phyloP scores from a whole-genome alignment of 2,329 filamentous ascomycete genomes.

The Phyllosticta citrichinensis region DNA sequence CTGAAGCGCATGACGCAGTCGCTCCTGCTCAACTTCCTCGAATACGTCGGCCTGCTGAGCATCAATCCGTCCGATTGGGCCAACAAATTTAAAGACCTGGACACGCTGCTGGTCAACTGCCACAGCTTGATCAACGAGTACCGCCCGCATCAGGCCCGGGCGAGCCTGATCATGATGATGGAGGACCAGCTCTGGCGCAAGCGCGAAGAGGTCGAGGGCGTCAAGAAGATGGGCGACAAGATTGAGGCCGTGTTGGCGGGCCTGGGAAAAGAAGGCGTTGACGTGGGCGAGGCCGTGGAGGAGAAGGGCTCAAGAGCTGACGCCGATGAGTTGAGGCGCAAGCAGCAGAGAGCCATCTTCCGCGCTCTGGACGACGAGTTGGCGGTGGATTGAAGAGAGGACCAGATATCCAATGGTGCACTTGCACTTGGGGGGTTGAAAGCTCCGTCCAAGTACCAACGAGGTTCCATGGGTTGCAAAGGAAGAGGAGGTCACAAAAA shows the following conservation, averaged over 20 bases:
- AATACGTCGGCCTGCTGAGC: constrained; percentile 63
- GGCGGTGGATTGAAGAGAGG: constrained; percentile 1
- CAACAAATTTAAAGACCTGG: constrained; percentile 66
- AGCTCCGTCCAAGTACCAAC: neutral
- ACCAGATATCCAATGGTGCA: neutral
- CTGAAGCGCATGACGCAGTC: constrained; percentile 75
- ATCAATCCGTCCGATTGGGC: constrained; percentile 54
- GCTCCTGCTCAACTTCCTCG: constrained; percentile 78
- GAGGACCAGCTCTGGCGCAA: constrained; percentile 69
- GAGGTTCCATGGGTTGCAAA: neutral
- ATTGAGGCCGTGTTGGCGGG: constrained; percentile 64
- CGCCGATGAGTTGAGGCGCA: neutral
- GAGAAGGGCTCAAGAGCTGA: neutral
- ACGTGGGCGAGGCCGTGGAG: neutral
- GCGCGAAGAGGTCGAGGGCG: constrained; percentile 60
- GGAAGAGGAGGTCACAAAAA: neutral
- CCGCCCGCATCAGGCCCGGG: constrained; percentile 81
- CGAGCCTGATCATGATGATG: constrained; percentile 80
- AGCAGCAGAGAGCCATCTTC: constrained; percentile 9
- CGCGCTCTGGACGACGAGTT: constrained; percentile 8
- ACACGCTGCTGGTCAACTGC: constrained; percentile 79
- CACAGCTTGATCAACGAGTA: constrained; percentile 93
- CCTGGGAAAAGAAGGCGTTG: constrained; percentile 35
- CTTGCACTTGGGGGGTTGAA: neutral
- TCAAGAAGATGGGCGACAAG: constrained; percentile 58